phyloP scores from a whole-genome alignment of 106 monocot genomes.

The Chionographis japonica region DNA sequence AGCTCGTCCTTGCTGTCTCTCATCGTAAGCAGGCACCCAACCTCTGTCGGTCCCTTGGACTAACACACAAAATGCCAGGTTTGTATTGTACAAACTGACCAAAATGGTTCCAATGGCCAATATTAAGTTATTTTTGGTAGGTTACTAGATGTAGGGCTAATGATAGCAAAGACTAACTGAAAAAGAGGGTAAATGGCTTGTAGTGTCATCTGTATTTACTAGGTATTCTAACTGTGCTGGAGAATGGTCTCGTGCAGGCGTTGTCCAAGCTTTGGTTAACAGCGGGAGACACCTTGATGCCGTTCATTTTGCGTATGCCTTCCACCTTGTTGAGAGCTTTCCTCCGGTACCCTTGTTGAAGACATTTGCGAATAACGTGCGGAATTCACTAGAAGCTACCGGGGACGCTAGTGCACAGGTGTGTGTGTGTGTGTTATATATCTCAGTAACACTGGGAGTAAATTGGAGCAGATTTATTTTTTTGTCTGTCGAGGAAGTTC shows the following conservation, averaged over 20 bases:
- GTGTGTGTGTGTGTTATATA: too few species aligned
- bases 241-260: conserved; percentile 23
- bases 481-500: too few species aligned
- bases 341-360: conserved; percentile 51
- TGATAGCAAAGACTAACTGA: not conserved
- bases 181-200: not conserved
- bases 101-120: conserved; percentile 5
- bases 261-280: conserved; percentile 47
- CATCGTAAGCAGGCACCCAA: conserved; percentile 54
- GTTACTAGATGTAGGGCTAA: not conserved
- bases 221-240: not conserved
- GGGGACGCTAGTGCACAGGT: conserved; percentile 19
- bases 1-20: conserved; percentile 61
- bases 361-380: conserved; percentile 24
- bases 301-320: conserved; percentile 52
- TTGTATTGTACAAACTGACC: conserved; percentile 30
- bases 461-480: too few species aligned
- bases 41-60: conserved; percentile 62
- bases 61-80: conserved; percentile 74
- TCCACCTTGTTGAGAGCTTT: conserved; percentile 50
- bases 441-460: too few species aligned
- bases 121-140: not conserved
- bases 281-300: conserved; percentile 62
- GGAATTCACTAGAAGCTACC: conserved; percentile 10
- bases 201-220: not conserved